Conservation (phyloP, 1,284 basidiomycete species). For the Rhodotorula sp. region DNA sequence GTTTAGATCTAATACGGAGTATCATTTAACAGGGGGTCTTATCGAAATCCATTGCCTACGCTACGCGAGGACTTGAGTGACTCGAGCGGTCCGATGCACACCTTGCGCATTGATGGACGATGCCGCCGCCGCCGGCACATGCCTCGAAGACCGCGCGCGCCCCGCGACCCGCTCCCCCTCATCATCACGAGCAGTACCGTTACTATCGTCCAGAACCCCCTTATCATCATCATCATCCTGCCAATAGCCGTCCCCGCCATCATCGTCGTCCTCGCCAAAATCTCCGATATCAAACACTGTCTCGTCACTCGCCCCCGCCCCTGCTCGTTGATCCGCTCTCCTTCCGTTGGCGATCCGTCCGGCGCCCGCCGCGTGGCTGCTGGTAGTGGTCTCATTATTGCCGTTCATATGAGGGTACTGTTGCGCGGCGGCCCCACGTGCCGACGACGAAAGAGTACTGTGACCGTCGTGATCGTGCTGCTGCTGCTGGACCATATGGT, state of each 20-base stretch:
- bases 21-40: too few relatives aligned
- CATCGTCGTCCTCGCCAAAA: conserved; percentile 14
- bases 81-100: not conserved
- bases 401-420: too few relatives aligned
- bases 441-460: not conserved
- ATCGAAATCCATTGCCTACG: too few relatives aligned
- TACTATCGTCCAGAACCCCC: not conserved
- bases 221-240: conserved; percentile 11
- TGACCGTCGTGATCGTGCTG: not conserved
- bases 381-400: not conserved
- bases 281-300: conserved; percentile 37
- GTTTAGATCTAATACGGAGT: too few relatives aligned
- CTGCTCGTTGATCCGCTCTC: not conserved
- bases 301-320: conserved; percentile 11
- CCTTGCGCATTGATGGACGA: not conserved
- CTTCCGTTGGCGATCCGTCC: conserved; percentile 1
- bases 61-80: not conserved
- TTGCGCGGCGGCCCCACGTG: not conserved
- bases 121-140: not conserved
- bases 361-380: not conserved
- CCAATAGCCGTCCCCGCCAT: conserved; percentile 31
- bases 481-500: too few relatives aligned
- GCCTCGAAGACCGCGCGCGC: not conserved
- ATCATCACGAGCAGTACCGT: not conserved
- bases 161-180: too few relatives aligned